Evolutionary conservation across 345 rosid species (phyloP).

Genomic region (Syzygium aromaticum): DNA sequence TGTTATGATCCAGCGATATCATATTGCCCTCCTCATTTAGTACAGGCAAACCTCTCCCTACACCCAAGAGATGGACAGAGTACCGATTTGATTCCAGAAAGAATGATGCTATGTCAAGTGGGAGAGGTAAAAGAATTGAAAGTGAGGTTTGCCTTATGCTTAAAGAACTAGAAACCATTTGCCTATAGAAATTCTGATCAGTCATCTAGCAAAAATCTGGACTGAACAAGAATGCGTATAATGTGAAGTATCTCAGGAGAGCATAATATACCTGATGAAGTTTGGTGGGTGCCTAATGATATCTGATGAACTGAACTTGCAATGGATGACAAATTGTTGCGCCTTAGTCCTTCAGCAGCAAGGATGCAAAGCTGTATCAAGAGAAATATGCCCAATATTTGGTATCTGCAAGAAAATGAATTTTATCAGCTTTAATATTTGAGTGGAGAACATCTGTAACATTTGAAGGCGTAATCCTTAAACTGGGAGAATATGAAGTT

Average conservation of each 20-base stretch:
- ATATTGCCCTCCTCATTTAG: slow-evolving; percentile 81
- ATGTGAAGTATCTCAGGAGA: neutral
- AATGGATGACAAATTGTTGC: slow-evolving; percentile 78
- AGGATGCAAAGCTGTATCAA: slow-evolving; percentile 83
- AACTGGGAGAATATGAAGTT: neutral
- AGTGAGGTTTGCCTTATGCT: neutral
- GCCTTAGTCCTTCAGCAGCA: slow-evolving; percentile 80
- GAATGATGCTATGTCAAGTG: neutral
- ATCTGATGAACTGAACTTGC: slow-evolving; percentile 71
- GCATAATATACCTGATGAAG: slow-evolving; percentile 38
- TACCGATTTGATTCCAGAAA: neutral
- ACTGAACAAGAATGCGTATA: neutral
- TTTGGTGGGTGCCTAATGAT: slow-evolving; percentile 48
- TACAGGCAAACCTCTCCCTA: slow-evolving; percentile 79
- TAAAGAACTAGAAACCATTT: neutral
- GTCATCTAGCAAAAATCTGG: neutral
- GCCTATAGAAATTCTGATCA: neutral
- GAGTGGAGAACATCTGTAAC: neutral
- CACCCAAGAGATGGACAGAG: neutral
- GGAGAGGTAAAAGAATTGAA: neutral
- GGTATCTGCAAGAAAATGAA: slow-evolving; percentile 53
- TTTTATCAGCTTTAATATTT: neutral
- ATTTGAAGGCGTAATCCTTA: neutral
- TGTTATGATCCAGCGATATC: slow-evolving; percentile 42
- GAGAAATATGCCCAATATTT: slow-evolving; percentile 84